Base-by-base conservation (phyloP, 306 rosid genomes). In the Dalbergia oliveri region DNA sequence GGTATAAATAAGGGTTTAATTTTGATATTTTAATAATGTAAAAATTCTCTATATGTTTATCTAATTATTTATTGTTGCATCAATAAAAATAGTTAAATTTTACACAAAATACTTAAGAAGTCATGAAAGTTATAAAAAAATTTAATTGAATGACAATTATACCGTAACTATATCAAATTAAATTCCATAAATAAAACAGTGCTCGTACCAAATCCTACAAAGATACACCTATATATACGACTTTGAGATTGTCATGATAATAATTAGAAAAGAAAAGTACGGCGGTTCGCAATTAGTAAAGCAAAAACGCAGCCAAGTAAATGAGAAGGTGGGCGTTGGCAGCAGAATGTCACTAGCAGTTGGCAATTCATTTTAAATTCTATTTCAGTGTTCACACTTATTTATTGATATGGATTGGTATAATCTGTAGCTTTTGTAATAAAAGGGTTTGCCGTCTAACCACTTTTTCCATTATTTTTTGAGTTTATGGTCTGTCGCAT, bases 301-400 rank as follows among this genome's bases (percentile, higher is more conserved):
- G 44, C 4, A 44, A 66, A 8, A 69, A 49, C 45, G 68, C n/a
- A 34, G 57, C n/a, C 19, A 51, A 51, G 45, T 70, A 13, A 66
- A 69, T 77, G 41, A 34, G 72, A 49, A 35, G 83, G 11, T 79
- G 56, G 56, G 65, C 70, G 83, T 71, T 79, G 71, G 83, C 34
- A 79, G 77, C 34, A 60, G 43, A 4, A 35, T 47, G 83, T 79
- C 77, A 59, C 77, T 67, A 59, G 31, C 77, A 69, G 31, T 21
- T 18, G 62, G 56, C 83, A 47, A 60, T 70, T 50, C 65, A 75
- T 34, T 60, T 78, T 78, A 26, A 78, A 69, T 78, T 69, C 8
- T 19, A 21, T 56, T 57, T 75, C 11, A 41, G 10, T 58, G 61
- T 57, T 68, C 61, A 43, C 69, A 54, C 59, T 43, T 6, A 18